Percentiles rank a stretch among this genome's conserved stretches.
Evolutionary conservation across 1,139 yeast genomes (phyloP).

Genomic region (Candida mesenterica): DNA sequence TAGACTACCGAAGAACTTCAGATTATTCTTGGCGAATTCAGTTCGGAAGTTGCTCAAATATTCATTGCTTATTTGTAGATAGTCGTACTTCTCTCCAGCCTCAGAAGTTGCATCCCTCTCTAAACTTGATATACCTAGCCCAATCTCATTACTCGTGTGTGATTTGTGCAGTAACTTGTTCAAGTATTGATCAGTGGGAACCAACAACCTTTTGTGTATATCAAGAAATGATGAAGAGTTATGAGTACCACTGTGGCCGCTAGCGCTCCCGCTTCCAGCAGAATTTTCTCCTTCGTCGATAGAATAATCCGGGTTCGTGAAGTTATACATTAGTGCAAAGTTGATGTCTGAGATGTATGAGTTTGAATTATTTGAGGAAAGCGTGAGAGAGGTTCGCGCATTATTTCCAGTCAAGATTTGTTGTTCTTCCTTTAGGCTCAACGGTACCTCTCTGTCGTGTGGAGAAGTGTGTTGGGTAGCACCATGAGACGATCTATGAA

Average conservation of each 20-base stretch:
- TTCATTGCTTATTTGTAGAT: conserved; percentile 5
- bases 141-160: conserved; percentile 15
- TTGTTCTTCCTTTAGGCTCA: conserved; percentile 15
- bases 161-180: conserved; percentile 20
- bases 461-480: conserved; percentile 8
- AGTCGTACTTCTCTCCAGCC: background rate
- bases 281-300: conserved; percentile 21
- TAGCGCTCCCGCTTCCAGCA: conserved; percentile 5
- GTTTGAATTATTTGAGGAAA: conserved; percentile 44
- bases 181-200: conserved; percentile 42
- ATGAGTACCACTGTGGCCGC: conserved; percentile 11
- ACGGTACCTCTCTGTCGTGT: background rate
- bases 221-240: conserved; percentile 21
- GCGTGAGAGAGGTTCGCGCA: conserved; percentile 29
- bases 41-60: conserved; percentile 11
- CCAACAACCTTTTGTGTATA: conserved; percentile 35
- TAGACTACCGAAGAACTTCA: conserved; percentile 26
- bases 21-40: conserved; percentile 20
- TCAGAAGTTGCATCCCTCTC: conserved; percentile 4
- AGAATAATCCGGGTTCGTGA: conserved; percentile 37
- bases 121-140: conserved; percentile 22
- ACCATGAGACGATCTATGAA: conserved; percentile 29
- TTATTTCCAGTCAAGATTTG: conserved; percentile 13
- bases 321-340: conserved; percentile 37
- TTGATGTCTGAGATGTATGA: conserved; percentile 35